Conservation (phyloP, 2,329 filamentous ascomycete species). For the Trichoderma harzianum region DNA sequence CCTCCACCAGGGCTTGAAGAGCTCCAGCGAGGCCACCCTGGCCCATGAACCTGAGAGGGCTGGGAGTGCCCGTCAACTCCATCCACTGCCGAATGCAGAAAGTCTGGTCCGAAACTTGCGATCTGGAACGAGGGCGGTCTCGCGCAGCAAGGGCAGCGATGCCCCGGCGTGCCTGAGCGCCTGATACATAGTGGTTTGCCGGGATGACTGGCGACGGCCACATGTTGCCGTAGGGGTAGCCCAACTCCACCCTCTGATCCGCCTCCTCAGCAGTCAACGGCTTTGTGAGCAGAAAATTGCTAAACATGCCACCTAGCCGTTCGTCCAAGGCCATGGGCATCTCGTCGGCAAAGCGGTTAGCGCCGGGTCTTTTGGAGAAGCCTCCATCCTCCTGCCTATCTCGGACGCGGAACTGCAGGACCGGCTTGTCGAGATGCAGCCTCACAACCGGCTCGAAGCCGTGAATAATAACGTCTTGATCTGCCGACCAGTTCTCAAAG, state of each 20-base stretch:
- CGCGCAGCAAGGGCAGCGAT: conserved; percentile 27
- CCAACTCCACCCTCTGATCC: conserved; percentile 27
- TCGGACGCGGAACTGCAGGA: conserved; percentile 53
- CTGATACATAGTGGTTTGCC: conserved; percentile 50
- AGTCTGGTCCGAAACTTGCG: conserved; percentile 62
- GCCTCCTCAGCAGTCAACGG: conserved; percentile 39
- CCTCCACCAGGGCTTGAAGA: conserved; percentile 20
- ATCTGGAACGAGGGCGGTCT: conserved; percentile 45
- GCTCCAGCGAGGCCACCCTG: conserved; percentile 25
- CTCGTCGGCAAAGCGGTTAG: conserved; percentile 46
- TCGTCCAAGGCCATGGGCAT: conserved; percentile 51
- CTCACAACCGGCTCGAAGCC: conserved; percentile 67
- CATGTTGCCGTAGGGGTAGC: conserved; percentile 50
- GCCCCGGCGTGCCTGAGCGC: conserved; percentile 28
- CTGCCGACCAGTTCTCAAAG: conserved; percentile 61
- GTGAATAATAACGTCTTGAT: conserved; percentile 65
- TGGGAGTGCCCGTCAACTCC: conserved; percentile 50
- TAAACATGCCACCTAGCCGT: conserved; percentile 52
- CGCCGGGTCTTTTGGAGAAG: conserved; percentile 24
- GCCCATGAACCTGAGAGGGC: conserved; percentile 30
- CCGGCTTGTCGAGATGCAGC: conserved; percentile 71
- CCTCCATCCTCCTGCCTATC: conserved; percentile 24
- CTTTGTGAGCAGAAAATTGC: conserved; percentile 65
- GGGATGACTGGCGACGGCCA: conserved; percentile 78
- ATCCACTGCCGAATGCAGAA: conserved; percentile 79